Evolutionary conservation across 139 green algal genomes (phyloP).

Genomic region (Cymbomonas tetramitiformis): DNA sequence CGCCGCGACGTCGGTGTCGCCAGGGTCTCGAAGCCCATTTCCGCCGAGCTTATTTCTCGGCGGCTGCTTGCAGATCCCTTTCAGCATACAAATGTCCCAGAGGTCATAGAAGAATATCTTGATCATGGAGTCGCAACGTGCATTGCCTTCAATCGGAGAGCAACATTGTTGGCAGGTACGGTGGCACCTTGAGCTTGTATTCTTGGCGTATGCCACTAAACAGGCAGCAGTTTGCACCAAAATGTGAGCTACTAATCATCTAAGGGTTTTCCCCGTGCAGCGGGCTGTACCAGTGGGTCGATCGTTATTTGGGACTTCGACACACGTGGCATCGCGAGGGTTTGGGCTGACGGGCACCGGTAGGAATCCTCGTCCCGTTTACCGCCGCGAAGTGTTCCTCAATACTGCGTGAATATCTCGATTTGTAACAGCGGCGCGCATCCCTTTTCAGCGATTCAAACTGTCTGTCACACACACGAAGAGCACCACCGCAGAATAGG

Average conservation of each 20-base stretch:
- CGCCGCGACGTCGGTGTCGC: too few species aligned
- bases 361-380: too few species aligned
- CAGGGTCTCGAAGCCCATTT: too few species aligned
- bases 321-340: constrained; percentile 47
- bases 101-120: constrained; percentile 55
- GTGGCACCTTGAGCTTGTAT: background rate
- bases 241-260: background rate
- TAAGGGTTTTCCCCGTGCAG: constrained; percentile 24
- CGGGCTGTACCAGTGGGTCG: constrained; percentile 50
- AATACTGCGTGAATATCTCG: too few species aligned
- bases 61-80: too few species aligned
- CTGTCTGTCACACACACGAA: too few species aligned
- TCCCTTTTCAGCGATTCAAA: too few species aligned
- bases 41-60: too few species aligned
- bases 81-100: constrained; percentile 16
- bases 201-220: background rate
- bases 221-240: background rate
- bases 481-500: too few species aligned
- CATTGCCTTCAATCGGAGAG: constrained; percentile 55
- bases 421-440: too few species aligned
- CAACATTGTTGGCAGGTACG: constrained; percentile 58
- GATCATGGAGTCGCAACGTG: constrained; percentile 22
- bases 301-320: constrained; percentile 74
- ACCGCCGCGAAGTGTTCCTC: too few species aligned
- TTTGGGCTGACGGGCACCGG: too few species aligned